A percentile compares a stretch with the other conserved stretches of the same genome.
Evolutionary conservation across 371 early-diverging fungal species (phyloP).

Genomic region (Fennellomyces sp.): DNA sequence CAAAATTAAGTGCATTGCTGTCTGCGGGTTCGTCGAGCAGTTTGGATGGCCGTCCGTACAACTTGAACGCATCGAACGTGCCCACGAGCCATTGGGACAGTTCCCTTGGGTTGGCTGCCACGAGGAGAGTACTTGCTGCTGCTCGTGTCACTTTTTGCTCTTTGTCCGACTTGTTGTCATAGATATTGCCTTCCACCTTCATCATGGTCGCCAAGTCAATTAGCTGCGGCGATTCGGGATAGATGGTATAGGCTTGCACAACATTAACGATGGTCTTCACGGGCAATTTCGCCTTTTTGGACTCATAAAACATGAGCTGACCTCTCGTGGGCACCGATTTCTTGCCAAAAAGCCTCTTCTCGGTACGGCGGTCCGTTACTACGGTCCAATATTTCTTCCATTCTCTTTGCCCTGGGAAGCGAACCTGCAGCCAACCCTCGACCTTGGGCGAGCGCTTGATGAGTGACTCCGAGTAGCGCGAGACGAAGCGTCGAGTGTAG

Average conservation of each 20-base stretch:
- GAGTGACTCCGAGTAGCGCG: conserved; percentile 18
- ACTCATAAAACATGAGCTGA: conserved; percentile 61
- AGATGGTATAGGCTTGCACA: conserved; percentile 74
- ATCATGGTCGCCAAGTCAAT: conserved; percentile 42
- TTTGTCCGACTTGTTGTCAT: conserved; percentile 15
- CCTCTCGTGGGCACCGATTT: conserved; percentile 53
- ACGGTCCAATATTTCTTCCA: conserved; percentile 70
- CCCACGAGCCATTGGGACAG: conserved; percentile 49
- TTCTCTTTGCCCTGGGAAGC: conserved; percentile 65
- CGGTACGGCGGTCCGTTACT: conserved; percentile 53
- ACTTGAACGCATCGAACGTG: conserved; percentile 50
- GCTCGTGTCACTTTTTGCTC: conserved; percentile 15
- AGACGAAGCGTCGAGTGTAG: conserved; percentile 68
- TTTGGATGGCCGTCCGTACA: conserved; percentile 51
- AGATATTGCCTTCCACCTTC: conserved; percentile 40
- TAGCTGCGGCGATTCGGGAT: conserved; percentile 60
- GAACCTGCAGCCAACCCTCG: conserved; percentile 62
- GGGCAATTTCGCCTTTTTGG: conserved; percentile 62
- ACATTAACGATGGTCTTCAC: conserved; percentile 59
- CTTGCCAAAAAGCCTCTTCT: conserved; percentile 61
- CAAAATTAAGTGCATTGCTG: conserved; percentile 42
- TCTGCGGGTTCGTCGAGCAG: conserved; percentile 32
- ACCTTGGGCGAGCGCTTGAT: conserved; percentile 19
- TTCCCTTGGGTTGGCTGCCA: conserved; percentile 45
- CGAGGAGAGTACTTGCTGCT: conserved; percentile 36